These are phyloP conservation scores for Aegilops sharonensis DNA, from an alignment of 176 grass and related monocot genomes.

Conservation along the genomic window DNA sequence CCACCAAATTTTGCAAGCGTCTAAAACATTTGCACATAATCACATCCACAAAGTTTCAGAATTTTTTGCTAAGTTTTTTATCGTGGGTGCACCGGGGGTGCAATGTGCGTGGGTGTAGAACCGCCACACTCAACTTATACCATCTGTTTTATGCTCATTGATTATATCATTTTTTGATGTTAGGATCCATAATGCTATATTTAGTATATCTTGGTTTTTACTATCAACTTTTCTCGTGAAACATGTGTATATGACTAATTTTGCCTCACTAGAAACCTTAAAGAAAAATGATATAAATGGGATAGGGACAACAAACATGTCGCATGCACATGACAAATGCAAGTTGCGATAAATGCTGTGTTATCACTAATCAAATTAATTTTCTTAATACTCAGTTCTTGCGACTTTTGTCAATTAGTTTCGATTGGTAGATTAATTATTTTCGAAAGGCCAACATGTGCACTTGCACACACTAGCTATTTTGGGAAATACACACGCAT, in stretches of 20 bases:
- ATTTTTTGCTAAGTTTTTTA: too few relatives aligned
- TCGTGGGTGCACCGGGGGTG: too few relatives aligned
- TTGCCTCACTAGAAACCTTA: not conserved
- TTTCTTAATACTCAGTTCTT: not conserved
- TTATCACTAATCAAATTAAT: not conserved
- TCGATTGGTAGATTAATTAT: not conserved
- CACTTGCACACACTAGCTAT: not conserved
- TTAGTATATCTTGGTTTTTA: not conserved
- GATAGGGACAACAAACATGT: not conserved
- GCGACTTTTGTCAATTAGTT: too few relatives aligned
- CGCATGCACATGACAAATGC: not conserved
- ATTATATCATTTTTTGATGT: not conserved
- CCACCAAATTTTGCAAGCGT: too few relatives aligned
- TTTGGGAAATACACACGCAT: not conserved
- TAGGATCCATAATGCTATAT: not conserved
- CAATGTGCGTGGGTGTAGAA: too few relatives aligned
- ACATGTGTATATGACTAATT: not conserved
- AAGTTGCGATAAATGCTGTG: not conserved
- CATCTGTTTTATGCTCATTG: not conserved
- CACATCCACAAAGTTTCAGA: too few relatives aligned
- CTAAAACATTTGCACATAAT: too few relatives aligned
- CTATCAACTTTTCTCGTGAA: not conserved
- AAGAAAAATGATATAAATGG: not conserved
- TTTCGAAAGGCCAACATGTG: not conserved
- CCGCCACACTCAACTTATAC: not conserved